Evolutionary conservation across 1,284 basidiomycete species (phyloP).

Genomic region (Leccinum variabile): DNA sequence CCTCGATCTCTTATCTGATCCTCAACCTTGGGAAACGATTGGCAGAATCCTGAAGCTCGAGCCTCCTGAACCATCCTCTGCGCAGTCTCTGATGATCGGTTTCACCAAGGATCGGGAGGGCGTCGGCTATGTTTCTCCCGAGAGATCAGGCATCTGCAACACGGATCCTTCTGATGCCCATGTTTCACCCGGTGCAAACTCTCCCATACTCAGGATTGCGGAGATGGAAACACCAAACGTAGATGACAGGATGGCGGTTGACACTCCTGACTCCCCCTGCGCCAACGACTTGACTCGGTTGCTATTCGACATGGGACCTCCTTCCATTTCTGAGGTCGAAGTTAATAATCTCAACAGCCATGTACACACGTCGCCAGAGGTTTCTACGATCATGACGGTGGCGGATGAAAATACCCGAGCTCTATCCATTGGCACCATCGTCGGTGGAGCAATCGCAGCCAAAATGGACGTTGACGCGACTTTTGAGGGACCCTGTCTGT

Average conservation of each 20-base stretch:
- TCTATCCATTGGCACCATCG: background rate
- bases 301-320: background rate
- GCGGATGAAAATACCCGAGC: background rate
- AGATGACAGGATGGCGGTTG: background rate
- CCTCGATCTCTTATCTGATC: constrained; percentile 32
- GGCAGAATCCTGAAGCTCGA: constrained; percentile 26
- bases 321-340: background rate
- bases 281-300: background rate
- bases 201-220: background rate
- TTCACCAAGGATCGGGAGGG: constrained; percentile 32
- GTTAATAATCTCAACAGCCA: background rate
- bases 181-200: background rate
- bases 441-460: background rate
- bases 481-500: constrained; percentile 31
- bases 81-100: constrained; percentile 5
- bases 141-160: background rate
- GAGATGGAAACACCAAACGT: constrained; percentile 3
- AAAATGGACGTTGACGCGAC: constrained; percentile 10
- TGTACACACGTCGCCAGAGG: background rate
- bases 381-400: background rate
- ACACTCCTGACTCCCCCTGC: background rate
- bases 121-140: constrained; percentile 23
- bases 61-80: background rate
- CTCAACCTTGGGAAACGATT: constrained; percentile 34
- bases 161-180: background rate